phyloP scores from a whole-genome alignment of 169 alveolate genomes.

The Cyclospora cayetanensis region DNA sequence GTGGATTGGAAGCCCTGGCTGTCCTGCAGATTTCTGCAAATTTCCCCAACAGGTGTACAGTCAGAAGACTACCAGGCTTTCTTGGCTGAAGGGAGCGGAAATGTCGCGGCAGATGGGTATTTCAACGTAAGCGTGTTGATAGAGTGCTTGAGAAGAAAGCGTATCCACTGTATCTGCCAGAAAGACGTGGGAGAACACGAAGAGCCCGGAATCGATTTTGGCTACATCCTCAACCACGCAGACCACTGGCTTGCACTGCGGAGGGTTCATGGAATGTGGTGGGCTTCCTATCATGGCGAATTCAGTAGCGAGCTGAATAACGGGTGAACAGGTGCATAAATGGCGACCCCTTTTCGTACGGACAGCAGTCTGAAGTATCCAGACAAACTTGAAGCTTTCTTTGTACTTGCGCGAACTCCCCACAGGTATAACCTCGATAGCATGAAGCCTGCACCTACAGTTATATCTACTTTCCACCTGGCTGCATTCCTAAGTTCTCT shows the following conservation, averaged over 20 bases:
- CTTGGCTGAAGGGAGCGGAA: constrained; percentile 55
- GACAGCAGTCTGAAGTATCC: not conserved
- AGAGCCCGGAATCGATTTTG: constrained; percentile 40
- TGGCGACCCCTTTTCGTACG: not conserved
- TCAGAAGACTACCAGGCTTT: constrained; percentile 46
- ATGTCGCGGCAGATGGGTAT: constrained; percentile 67
- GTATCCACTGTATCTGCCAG: constrained; percentile 41
- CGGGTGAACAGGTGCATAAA: not conserved
- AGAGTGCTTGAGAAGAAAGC: constrained; percentile 57
- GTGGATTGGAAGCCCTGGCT: no score
- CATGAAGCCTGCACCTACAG: constrained; percentile 41
- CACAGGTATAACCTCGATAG: constrained; percentile 60
- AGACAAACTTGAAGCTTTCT: not conserved
- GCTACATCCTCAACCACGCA: constrained; percentile 46
- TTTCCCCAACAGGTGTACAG: not conserved
- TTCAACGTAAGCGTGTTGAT: constrained; percentile 56
- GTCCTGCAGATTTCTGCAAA: no score
- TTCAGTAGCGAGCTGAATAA: not conserved
- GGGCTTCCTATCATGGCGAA: not conserved
- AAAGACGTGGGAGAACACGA: constrained; percentile 40
- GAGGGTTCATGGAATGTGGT: constrained; percentile 62
- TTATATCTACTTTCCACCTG: not conserved
- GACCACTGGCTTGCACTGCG: constrained; percentile 70
- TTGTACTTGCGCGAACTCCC: not conserved
- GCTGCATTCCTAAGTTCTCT: not conserved